phyloP scores from a whole-genome alignment of 768 basidiomycete species.

The Lentinula boryana region DNA sequence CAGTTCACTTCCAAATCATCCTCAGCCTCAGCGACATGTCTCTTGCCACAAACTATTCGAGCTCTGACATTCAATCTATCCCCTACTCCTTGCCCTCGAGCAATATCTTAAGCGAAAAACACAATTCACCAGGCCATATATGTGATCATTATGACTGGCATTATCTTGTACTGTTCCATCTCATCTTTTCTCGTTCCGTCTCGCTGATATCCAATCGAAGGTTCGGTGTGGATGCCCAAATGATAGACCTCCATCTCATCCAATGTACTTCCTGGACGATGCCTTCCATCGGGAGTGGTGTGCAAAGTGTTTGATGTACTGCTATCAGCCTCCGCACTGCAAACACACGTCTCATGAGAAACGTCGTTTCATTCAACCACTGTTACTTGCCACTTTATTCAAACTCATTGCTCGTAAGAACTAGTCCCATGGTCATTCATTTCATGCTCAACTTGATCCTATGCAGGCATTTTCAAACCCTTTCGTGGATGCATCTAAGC shows the following conservation, averaged over 20 bases:
- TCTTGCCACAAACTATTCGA: neutral
- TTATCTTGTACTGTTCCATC: slow-evolving; percentile 13
- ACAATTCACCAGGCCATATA: neutral
- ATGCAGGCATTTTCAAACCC: neutral
- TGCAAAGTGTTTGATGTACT: slow-evolving; percentile 22
- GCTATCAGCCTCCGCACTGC: slow-evolving; percentile 20
- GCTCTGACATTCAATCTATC: neutral
- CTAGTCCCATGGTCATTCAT: neutral
- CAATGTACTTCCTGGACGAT: slow-evolving; percentile 24
- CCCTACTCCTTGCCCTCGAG: neutral
- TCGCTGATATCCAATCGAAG: neutral
- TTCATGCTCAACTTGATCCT: neutral
- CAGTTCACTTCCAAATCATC: neutral
- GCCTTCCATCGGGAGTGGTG: slow-evolving; percentile 28
- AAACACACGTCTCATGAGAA: neutral
- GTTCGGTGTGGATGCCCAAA: slow-evolving; percentile 28
- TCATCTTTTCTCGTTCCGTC: neutral
- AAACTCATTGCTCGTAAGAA: neutral
- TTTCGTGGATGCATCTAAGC: neutral
- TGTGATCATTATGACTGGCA: slow-evolving; percentile 14
- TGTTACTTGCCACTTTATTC: neutral
- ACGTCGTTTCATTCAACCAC: neutral
- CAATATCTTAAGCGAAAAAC: neutral
- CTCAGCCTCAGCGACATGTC: neutral
- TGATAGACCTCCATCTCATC: slow-evolving; percentile 19